Evolutionary conservation across 148 eudicot genomes (phyloP).

Genomic region (Nepenthes gracilis): DNA sequence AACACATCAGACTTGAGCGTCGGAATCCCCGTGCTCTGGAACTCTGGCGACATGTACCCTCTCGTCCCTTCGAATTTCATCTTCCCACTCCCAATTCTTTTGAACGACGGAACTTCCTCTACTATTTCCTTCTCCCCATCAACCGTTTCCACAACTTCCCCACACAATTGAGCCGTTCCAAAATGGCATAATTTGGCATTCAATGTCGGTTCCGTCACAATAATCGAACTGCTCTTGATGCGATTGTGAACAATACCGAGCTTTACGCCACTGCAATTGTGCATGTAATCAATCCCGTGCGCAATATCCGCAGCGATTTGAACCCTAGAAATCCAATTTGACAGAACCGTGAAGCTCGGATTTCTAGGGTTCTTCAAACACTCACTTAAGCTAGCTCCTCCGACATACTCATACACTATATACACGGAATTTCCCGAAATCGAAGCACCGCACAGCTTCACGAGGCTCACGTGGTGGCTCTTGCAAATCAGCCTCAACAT

Average conservation of each 20-base stretch:
- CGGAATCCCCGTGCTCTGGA: constrained; percentile 40
- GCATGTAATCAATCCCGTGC: constrained; percentile 78
- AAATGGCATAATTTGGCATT: constrained; percentile 69
- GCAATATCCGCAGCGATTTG: constrained; percentile 58
- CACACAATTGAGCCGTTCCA: constrained; percentile 81
- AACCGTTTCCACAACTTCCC: constrained; percentile 25
- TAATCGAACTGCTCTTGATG: constrained; percentile 57
- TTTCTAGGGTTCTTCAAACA: constrained; percentile 64
- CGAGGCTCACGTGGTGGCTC: constrained; percentile 62
- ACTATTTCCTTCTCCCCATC: neutral
- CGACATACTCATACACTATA: constrained; percentile 56
- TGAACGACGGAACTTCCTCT: neutral
- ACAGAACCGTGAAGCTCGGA: constrained; percentile 51
- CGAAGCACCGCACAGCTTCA: constrained; percentile 56
- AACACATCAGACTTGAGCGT: constrained; percentile 70
- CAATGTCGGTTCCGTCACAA: constrained; percentile 29
- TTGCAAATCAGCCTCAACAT: constrained; percentile 40
- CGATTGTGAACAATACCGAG: constrained; percentile 68
- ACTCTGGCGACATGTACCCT: constrained; percentile 97
- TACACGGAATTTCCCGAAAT: constrained; percentile 47
- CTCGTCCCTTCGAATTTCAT: constrained; percentile 65
- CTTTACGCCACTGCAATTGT: constrained; percentile 56
- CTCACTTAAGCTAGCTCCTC: constrained; percentile 19
- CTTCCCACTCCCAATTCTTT: constrained; percentile 12
- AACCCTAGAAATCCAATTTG: constrained; percentile 63